phyloP scores from a whole-genome alignment of 768 basidiomycete genomes.

The Lactarius quietus region DNA sequence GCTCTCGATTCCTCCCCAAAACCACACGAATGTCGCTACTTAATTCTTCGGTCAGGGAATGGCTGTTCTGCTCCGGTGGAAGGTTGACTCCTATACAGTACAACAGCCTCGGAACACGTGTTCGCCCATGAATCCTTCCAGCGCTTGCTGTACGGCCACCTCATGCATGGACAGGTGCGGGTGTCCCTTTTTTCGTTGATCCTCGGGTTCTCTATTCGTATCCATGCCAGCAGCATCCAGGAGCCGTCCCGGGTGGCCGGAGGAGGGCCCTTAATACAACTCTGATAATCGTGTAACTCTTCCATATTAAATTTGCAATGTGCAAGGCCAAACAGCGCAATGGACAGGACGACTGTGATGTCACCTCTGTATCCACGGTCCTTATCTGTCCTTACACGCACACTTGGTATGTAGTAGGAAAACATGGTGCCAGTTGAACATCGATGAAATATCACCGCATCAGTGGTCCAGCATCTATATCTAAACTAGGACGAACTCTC shows the following conservation, averaged over 20 bases:
- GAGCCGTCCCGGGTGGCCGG: not conserved
- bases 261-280: conserved; percentile 13
- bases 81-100: not conserved
- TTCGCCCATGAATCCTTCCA: not conserved
- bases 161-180: not conserved
- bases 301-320: not conserved
- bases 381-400: too few species aligned
- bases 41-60: not conserved
- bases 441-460: not conserved
- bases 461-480: not conserved
- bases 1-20: not conserved
- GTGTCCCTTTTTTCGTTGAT: conserved; percentile 1
- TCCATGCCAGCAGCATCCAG: conserved; percentile 10
- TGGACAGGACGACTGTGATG: not conserved
- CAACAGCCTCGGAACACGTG: conserved; percentile 6
- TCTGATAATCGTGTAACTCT: conserved; percentile 11
- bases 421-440: not conserved
- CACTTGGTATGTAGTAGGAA: not conserved
- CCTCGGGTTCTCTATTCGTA: conserved; percentile 1
- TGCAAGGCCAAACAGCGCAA: too few species aligned
- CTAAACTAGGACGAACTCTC: not conserved
- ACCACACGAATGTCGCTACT: not conserved
- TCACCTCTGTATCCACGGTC: not conserved
- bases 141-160: not conserved
- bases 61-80: not conserved